Evolutionary conservation across 2,329 filamentous ascomycete genomes (phyloP).

Genomic region (Neonectria magnoliae): DNA sequence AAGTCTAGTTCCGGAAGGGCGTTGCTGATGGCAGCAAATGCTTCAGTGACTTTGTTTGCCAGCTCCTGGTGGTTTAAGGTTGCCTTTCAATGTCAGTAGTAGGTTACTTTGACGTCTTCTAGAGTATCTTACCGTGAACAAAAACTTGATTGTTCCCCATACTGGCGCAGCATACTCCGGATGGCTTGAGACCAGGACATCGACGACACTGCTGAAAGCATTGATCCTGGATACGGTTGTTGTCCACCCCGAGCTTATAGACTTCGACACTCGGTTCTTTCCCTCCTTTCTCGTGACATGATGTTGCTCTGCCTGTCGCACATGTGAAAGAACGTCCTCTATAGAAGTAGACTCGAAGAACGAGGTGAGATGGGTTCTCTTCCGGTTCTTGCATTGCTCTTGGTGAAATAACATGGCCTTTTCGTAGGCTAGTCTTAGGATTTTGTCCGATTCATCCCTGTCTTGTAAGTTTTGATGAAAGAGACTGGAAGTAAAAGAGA

Average conservation of each 20-base stretch:
- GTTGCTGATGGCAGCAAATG: constrained; percentile 8
- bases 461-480: neutral
- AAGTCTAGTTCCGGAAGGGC: constrained; percentile 22
- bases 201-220: constrained; percentile 12
- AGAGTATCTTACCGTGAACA: constrained; percentile 15
- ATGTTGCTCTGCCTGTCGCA: neutral
- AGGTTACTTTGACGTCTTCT: too few species aligned
- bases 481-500: neutral
- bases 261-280: constrained; percentile 1
- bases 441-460: constrained; percentile 6
- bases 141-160: constrained; percentile 24
- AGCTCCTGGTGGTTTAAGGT: constrained; percentile 24
- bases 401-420: constrained; percentile 11
- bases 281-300: neutral
- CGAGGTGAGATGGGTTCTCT: neutral
- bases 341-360: constrained; percentile 8
- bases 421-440: constrained; percentile 17
- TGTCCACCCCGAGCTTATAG: constrained; percentile 4
- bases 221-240: constrained; percentile 12
- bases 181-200: constrained; percentile 19
- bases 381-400: constrained; percentile 1
- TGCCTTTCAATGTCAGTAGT: neutral
- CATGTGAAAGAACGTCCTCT: constrained; percentile 3
- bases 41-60: constrained; percentile 4
- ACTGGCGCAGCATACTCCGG: constrained; percentile 21